Conservation (phyloP, 257 asterid genomes). For the Jacaranda copaia region DNA sequence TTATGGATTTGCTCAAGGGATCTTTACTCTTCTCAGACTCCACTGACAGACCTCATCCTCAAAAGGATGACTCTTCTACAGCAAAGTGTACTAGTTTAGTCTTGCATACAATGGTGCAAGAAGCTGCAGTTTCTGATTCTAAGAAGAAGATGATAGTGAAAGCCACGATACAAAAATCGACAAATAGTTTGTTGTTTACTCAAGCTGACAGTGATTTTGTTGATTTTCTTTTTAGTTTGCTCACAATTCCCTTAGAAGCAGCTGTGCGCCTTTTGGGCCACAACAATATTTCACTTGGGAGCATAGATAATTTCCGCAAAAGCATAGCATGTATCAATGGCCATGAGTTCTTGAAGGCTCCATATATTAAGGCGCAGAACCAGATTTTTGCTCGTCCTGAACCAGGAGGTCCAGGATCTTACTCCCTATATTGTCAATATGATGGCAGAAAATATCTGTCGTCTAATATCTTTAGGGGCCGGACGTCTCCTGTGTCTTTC, state of each 20-base stretch:
- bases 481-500: too few relatives aligned
- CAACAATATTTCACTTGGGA: neutral
- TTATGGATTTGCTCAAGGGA: slow-evolving; percentile 22
- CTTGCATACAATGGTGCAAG: neutral
- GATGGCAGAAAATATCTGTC: too few relatives aligned
- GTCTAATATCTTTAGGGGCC: too few relatives aligned
- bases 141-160: slow-evolving; percentile 19
- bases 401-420: too few relatives aligned
- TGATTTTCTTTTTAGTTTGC: slow-evolving; percentile 7
- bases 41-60: slow-evolving; percentile 25
- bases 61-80: neutral
- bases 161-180: slow-evolving; percentile 29
- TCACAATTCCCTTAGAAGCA: slow-evolving; percentile 36
- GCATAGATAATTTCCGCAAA: slow-evolving; percentile 34
- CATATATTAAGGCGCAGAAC: neutral
- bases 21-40: slow-evolving; percentile 20
- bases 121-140: neutral
- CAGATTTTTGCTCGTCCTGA: too few relatives aligned
- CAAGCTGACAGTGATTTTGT: neutral
- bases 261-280: slow-evolving; percentile 2
- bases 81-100: too few relatives aligned
- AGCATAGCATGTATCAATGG: neutral
- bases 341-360: neutral
- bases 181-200: neutral
- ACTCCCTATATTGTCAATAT: too few relatives aligned